Conservation (phyloP, 345 rosid species). For the Mercurialis annua region DNA sequence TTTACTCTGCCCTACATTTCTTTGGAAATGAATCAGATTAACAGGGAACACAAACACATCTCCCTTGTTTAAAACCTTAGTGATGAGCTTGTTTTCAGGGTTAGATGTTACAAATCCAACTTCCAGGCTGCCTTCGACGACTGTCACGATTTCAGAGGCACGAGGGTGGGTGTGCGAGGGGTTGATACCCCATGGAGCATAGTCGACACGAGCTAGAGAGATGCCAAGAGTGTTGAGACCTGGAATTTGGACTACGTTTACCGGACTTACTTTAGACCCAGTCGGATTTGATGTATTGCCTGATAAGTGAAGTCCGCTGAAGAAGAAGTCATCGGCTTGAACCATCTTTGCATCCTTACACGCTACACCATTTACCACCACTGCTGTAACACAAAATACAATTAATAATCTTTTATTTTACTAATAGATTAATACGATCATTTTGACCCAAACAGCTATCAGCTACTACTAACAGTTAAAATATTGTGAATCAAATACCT, state of each 20-base stretch:
- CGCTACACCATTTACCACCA: neutral
- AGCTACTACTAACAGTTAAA: no score
- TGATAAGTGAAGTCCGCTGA: neutral
- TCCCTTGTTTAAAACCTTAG: neutral
- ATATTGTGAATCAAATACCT: constrained; percentile 2
- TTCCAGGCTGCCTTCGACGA: neutral
- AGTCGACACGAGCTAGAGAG: constrained; percentile 4
- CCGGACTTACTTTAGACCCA: neutral
- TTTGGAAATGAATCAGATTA: constrained; percentile 10
- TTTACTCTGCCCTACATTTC: neutral
- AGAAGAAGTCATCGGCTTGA: constrained; percentile 6
- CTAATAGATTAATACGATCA: no score
- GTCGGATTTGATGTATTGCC: neutral
- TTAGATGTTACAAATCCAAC: no score
- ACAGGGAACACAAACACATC: constrained; percentile 11
- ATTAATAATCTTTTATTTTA: no score
- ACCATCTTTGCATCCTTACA: constrained; percentile 11
- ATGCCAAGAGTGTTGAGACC: constrained; percentile 13
- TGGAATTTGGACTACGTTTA: neutral
- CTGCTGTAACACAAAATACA: no score
- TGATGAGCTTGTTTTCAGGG: neutral
- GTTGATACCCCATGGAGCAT: neutral
- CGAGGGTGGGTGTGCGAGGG: constrained; percentile 8
- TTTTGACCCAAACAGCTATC: no score
- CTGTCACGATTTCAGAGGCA: constrained; percentile 3